A percentile compares a stretch with the other conserved stretches of the same genome.
Conservation (phyloP, 2,329 filamentous ascomycete species). For the Clonostachys solani region DNA sequence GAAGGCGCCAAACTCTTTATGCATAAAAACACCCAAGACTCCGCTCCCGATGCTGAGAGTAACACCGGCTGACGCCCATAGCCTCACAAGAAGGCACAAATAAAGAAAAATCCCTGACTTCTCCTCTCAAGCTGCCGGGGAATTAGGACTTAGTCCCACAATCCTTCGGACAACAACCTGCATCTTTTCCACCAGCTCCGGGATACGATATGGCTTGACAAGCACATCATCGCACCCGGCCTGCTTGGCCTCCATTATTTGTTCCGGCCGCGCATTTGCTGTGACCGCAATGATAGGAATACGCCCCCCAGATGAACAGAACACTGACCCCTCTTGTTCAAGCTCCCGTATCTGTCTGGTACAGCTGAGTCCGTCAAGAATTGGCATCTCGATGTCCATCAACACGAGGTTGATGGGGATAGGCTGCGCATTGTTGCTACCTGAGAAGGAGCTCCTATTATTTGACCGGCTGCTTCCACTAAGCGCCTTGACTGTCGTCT, state of each 20-base stretch:
- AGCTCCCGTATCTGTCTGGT: conserved; percentile 60
- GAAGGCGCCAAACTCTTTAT: no score
- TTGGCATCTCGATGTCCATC: conserved; percentile 76
- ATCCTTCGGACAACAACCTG: conserved; percentile 35
- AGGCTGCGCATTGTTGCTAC: conserved; percentile 1
- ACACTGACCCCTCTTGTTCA: conserved; percentile 48
- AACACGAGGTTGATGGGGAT: conserved; percentile 56
- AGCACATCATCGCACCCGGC: conserved; percentile 61
- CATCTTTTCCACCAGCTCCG: conserved; percentile 57
- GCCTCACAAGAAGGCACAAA: no score
- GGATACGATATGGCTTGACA: conserved; percentile 67
- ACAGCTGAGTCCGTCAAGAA: conserved; percentile 67
- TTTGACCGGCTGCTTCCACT: not conserved
- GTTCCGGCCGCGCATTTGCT: conserved; percentile 62
- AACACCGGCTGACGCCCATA: no score
- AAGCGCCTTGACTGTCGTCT: conserved; percentile 1
- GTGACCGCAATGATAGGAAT: conserved; percentile 64
- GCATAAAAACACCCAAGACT: no score
- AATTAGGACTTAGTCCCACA: conserved; percentile 7
- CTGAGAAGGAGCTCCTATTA: not conserved
- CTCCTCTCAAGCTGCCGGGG: not conserved
- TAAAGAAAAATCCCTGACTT: no score
- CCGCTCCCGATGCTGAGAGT: no score
- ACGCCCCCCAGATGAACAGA: conserved; percentile 35
- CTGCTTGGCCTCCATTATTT: conserved; percentile 45